phyloP scores from a whole-genome alignment of 2,329 filamentous ascomycete species.

The Penicillium hesseltinei region DNA sequence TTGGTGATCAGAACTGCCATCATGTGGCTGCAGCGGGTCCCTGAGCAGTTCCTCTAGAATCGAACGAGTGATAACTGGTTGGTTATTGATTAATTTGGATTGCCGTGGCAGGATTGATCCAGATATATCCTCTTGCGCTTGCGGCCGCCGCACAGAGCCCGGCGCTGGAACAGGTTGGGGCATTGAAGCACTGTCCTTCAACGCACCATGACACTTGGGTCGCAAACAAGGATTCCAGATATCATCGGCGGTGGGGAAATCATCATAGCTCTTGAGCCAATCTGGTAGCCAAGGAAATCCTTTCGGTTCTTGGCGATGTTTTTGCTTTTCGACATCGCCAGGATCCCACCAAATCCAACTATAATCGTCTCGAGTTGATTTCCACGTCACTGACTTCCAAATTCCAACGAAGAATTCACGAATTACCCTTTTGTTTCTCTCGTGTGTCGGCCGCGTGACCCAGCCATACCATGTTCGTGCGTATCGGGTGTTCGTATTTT shows the following conservation, averaged over 20 bases:
- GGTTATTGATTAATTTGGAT: background rate
- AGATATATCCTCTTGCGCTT: background rate
- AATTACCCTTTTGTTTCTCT: constrained; percentile 29
- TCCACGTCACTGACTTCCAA: constrained; percentile 34
- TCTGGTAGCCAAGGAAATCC: constrained; percentile 26
- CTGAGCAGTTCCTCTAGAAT: constrained; percentile 5
- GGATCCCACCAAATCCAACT: constrained; percentile 45
- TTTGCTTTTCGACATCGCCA: constrained; percentile 24
- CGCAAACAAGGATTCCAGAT: constrained; percentile 28
- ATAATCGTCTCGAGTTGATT: constrained; percentile 36
- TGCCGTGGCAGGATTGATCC: background rate
- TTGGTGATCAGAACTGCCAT: background rate
- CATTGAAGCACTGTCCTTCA: background rate
- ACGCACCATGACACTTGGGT: constrained; percentile 3
- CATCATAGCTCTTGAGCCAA: constrained; percentile 29
- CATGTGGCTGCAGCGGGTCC: background rate
- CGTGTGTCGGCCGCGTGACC: constrained; percentile 34
- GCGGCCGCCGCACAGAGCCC: background rate
- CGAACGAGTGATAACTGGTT: constrained; percentile 1
- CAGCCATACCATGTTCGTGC: constrained; percentile 46
- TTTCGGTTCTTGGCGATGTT: constrained; percentile 18
- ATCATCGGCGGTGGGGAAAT: constrained; percentile 22
- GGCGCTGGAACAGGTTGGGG: background rate
- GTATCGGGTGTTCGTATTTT: constrained; percentile 33
- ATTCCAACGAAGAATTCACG: constrained; percentile 21